These are phyloP conservation scores for Colletotrichum neosansevieriae DNA, from an alignment of 2,329 filamentous ascomycete genomes.

Conservation along the genomic window DNA sequence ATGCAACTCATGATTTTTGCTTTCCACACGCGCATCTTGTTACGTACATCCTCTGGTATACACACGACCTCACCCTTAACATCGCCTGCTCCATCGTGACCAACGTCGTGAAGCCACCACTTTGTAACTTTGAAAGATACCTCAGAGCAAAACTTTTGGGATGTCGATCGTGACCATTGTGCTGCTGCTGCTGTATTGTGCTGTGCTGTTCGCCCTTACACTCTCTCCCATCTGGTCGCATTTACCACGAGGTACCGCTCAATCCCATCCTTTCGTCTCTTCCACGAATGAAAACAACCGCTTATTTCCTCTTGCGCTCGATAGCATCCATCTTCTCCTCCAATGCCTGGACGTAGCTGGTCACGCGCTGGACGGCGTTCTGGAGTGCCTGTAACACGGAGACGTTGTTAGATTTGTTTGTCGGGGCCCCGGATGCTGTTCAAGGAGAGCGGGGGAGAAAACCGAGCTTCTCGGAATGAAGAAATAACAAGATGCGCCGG, in stretches of 20 bases:
- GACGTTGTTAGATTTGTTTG: conserved; percentile 18
- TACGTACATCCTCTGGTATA: conserved; percentile 6
- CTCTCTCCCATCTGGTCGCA: background rate
- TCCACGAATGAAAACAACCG: background rate
- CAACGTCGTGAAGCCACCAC: background rate
- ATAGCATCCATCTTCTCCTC: conserved; percentile 81
- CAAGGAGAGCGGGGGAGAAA: background rate
- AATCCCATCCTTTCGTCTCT: background rate
- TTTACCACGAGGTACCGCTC: conserved; percentile 16
- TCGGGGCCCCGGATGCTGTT: background rate
- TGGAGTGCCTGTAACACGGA: conserved; percentile 76
- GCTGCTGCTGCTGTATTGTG: conserved; percentile 23
- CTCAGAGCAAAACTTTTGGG: conserved; percentile 1
- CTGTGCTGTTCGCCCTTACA: conserved; percentile 30
- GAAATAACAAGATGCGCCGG: background rate
- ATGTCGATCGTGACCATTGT: conserved; percentile 30
- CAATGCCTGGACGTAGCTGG: conserved; percentile 83
- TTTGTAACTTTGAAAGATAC: accelerated
- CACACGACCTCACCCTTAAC: background rate
- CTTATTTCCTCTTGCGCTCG: conserved; percentile 76
- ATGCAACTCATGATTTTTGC: too few relatives aligned
- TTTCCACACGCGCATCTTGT: background rate
- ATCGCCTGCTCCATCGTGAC: background rate
- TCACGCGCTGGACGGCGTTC: conserved; percentile 86
- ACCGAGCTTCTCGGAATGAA: background rate